Evolutionary conservation across 2,329 filamentous ascomycete genomes (phyloP).

Genomic region (Elsinoe batatas): DNA sequence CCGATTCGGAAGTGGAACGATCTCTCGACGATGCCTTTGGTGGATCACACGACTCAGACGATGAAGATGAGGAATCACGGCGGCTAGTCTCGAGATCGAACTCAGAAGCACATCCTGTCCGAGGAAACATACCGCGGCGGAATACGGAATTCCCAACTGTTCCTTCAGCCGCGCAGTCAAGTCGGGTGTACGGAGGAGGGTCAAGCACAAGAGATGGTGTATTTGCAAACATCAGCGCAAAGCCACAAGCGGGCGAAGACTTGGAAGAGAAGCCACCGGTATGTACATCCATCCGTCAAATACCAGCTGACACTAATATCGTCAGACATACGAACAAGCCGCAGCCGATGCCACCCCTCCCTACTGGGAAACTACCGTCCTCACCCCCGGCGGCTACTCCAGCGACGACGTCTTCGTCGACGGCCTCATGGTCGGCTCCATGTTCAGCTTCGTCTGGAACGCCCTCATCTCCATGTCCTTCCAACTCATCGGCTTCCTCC

Average conservation of each 20-base stretch:
- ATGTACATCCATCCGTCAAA: too few species aligned
- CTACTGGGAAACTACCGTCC: conserved; percentile 98
- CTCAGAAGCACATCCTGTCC: conserved; percentile 18
- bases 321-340: conserved; percentile 91
- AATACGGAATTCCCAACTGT: conserved; percentile 40
- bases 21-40: conserved; percentile 92
- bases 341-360: conserved; percentile 91
- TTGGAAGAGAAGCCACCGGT: conserved; percentile 90
- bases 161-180: conserved; percentile 25
- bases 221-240: conserved; percentile 88
- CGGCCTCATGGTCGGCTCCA: conserved; percentile 79
- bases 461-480: conserved; percentile 97
- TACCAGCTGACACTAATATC: too few species aligned
- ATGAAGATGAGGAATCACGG: conserved; percentile 63
- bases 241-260: conserved; percentile 71
- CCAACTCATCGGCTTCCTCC: conserved; percentile 90
- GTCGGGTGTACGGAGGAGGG: conserved; percentile 58
- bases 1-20: conserved; percentile 54
- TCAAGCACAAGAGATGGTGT: conserved; percentile 78
- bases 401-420: conserved; percentile 95
- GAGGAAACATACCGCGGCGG: conserved; percentile 35
- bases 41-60: conserved; percentile 52
- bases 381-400: conserved; percentile 81
- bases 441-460: conserved; percentile 86
- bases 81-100: conserved; percentile 42